Base-by-base conservation (phyloP, 2,329 filamentous ascomycete genomes). In the Pseudogymnoascus sp. region DNA sequence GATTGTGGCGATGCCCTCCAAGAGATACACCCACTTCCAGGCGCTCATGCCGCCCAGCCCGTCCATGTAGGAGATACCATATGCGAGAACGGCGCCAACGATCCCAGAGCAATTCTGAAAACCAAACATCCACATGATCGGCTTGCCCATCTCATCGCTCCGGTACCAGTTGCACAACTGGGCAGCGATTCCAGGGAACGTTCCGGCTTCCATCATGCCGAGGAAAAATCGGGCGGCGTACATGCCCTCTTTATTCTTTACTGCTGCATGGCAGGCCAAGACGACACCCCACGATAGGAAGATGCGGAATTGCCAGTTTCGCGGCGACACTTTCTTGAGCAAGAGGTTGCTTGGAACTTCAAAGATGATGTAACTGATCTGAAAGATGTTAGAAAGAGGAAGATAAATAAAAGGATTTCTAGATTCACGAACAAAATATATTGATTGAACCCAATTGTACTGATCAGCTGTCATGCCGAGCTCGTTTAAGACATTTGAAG, bases 21-120 rank as follows among this genome's bases (percentile, higher is more conserved):
- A 70, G 11, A 80, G 70, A 63, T 77, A 80, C 1, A 80, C 74
- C 77, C 86, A 89, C 65, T 83, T 78, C 86, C 86, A 89, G 37
- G 76, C 80, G 23, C 74, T 75, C 44, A 84, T 74, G 0, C 79
- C 79, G 3, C 74, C 77, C 11, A 79, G 74, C 0, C 78, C 77
- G 64, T 77, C 64, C 60, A 70, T 64, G 26, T 70, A 76, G 1
- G 75, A 77, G 56, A 83, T 82, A 1, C 76, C 81, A 0, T 71
- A 76, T 0, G 85, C 84, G 0, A 88, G 75, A 15, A 88, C 40
- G 9, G 72, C 72, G 5, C 75, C 74, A 0, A 77, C 65, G 59
- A 77, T 72, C 0, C 72, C 72, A 0, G 75, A 71, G 23, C 72
- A 72, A 29, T 74, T 73, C 62, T 74, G 72, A 44, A 75, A 75